These are phyloP conservation scores for Mallotus repandus DNA, from an alignment of 441 rosid species.

Conservation along the genomic window DNA sequence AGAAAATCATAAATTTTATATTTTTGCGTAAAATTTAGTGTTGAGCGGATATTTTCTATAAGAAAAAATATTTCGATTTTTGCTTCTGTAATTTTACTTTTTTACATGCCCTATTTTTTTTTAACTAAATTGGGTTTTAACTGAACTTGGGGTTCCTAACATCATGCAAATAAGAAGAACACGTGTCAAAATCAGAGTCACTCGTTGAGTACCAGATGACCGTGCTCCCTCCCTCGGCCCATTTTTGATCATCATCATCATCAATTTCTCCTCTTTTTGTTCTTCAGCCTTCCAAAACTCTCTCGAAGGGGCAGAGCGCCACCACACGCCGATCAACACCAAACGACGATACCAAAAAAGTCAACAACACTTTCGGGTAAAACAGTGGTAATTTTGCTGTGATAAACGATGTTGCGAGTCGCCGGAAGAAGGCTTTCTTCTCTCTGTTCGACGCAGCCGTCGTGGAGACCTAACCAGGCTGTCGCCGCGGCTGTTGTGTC, in stretches of 20 bases:
- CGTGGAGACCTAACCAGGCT: slow-evolving; percentile 33
- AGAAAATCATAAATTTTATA: too few species aligned
- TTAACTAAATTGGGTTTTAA: too few species aligned
- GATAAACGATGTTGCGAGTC: slow-evolving; percentile 39
- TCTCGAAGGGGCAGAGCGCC: background rate
- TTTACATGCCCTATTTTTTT: too few species aligned
- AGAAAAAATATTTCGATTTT: too few species aligned
- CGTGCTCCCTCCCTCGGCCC: too few species aligned
- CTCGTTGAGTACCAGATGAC: background rate
- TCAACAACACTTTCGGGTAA: too few species aligned
- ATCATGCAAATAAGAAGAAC: too few species aligned
- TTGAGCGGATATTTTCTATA: too few species aligned
- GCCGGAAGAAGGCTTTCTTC: slow-evolving; percentile 50
- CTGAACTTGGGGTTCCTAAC: too few species aligned
- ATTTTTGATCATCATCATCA: background rate
- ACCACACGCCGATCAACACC: background rate
- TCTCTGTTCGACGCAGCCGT: slow-evolving; percentile 29
- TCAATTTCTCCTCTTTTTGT: background rate
- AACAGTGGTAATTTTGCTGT: background rate
- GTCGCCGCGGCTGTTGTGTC: slow-evolving; percentile 26
- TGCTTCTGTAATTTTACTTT: too few species aligned
- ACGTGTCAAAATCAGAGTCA: slow-evolving; percentile 18
- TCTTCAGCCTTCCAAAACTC: background rate
- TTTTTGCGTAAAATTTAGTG: too few species aligned
- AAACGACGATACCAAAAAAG: too few species aligned